A percentile compares a stretch with the other conserved stretches of the same genome.
Evolutionary conservation across 2,329 filamentous ascomycete genomes (phyloP).

Genomic region (Emericellopsis cladophorae): DNA sequence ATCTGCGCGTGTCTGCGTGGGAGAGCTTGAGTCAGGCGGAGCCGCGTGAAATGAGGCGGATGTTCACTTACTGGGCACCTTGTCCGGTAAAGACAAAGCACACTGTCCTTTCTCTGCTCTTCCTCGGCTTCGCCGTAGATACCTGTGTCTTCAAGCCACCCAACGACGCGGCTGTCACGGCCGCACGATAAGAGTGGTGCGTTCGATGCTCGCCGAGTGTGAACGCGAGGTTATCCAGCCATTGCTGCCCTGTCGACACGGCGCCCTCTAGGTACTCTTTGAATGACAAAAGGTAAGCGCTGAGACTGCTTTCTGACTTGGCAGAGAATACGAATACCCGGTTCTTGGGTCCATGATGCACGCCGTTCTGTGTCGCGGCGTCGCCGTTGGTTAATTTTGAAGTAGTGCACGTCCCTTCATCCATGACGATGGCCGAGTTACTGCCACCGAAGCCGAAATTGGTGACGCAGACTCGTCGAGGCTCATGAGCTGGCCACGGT

Average conservation of each 20-base stretch:
- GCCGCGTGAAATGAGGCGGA: no score
- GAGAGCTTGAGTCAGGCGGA: no score
- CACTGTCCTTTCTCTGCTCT: slow-evolving; percentile 5
- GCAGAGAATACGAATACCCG: slow-evolving; percentile 7
- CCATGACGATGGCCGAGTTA: slow-evolving; percentile 18
- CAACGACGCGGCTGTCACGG: slow-evolving; percentile 15
- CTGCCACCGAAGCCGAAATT: slow-evolving; percentile 23
- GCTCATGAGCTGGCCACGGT: slow-evolving; percentile 29
- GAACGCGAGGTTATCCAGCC: slow-evolving; percentile 18
- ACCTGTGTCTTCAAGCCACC: slow-evolving; percentile 20
- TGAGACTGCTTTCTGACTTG: slow-evolving; percentile 6
- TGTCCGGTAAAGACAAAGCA: slow-evolving; percentile 12
- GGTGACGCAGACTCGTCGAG: slow-evolving; percentile 16
- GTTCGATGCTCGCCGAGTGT: slow-evolving; percentile 7
- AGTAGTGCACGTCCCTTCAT: slow-evolving; percentile 6
- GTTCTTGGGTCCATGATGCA: slow-evolving; percentile 9
- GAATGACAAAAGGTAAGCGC: slow-evolving; percentile 9
- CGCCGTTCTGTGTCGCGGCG: slow-evolving; percentile 3
- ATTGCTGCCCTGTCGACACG: not conserved
- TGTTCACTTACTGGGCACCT: slow-evolving; percentile 9
- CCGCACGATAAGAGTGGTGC: slow-evolving; percentile 6
- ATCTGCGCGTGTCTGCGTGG: slow-evolving; percentile 6
- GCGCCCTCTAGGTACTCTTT: slow-evolving; percentile 6
- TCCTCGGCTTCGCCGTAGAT: not conserved
- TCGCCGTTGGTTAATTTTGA: not conserved